These are phyloP conservation scores for Acorus gramineus DNA, from an alignment of 106 monocot genomes.

Conservation along the genomic window DNA sequence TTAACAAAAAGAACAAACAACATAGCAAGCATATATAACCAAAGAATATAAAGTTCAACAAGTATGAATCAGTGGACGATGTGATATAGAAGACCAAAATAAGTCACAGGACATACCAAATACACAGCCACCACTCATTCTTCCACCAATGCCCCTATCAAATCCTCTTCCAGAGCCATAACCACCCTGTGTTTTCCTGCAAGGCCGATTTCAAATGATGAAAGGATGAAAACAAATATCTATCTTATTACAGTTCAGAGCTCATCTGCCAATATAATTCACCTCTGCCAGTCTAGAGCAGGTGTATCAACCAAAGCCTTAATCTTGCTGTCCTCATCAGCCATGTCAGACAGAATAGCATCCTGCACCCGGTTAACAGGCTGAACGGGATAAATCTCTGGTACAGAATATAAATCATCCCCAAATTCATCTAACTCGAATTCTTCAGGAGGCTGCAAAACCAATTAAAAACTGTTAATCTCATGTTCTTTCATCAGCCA, in stretches of 20 bases:
- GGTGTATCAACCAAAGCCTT: slow-evolving; percentile 84
- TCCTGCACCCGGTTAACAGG: slow-evolving; percentile 29
- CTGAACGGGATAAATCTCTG: slow-evolving; percentile 50
- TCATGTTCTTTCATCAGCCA: background rate
- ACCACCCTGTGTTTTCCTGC: slow-evolving; percentile 55
- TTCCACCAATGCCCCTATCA: slow-evolving; percentile 86
- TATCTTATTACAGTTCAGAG: background rate
- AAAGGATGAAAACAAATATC: background rate
- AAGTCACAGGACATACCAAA: slow-evolving; percentile 48
- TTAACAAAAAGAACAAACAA: too few species aligned
- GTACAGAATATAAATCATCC: slow-evolving; percentile 77
- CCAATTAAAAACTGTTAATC: slow-evolving; percentile 1
- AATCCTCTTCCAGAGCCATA: slow-evolving; percentile 81
- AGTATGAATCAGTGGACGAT: too few species aligned
- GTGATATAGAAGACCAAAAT: background rate
- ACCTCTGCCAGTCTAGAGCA: slow-evolving; percentile 84
- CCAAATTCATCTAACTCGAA: slow-evolving; percentile 98
- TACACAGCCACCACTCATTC: slow-evolving; percentile 69
- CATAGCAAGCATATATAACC: too few species aligned
- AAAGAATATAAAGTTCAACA: too few species aligned
- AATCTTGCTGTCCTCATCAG: slow-evolving; percentile 91
- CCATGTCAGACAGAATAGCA: slow-evolving; percentile 30
- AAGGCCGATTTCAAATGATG: slow-evolving; percentile 9
- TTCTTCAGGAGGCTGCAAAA: slow-evolving; percentile 68
- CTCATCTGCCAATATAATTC: slow-evolving; percentile 1